Conservation (phyloP, 2,329 filamentous ascomycete genomes). For the Botrytis porri region DNA sequence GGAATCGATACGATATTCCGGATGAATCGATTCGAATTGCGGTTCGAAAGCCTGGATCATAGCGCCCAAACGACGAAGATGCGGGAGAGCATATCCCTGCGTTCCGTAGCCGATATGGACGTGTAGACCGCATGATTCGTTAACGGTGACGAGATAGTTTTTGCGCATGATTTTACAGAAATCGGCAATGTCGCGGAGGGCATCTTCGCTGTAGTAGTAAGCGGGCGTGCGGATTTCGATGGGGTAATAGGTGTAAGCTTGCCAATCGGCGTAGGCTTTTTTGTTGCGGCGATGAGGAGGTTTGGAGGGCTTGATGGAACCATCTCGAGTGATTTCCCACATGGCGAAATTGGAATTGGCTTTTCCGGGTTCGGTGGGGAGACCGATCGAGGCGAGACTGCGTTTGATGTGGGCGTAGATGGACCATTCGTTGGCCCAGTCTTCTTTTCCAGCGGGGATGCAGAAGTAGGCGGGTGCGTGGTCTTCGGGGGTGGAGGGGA, state of each 20-base stretch:
- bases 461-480: not conserved
- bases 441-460: not conserved
- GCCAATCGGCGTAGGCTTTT: not conserved
- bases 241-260: slow-evolving; percentile 9
- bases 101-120: slow-evolving; percentile 37
- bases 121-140: slow-evolving; percentile 34
- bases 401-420: slow-evolving; percentile 13
- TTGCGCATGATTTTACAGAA: slow-evolving; percentile 23
- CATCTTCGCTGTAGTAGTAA: slow-evolving; percentile 17
- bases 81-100: slow-evolving; percentile 27
- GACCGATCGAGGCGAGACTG: slow-evolving; percentile 2
- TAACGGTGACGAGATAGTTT: slow-evolving; percentile 28
- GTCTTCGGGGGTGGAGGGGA: not conserved
- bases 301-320: not conserved
- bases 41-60: slow-evolving; percentile 36
- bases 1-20: slow-evolving; percentile 1
- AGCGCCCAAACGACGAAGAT: slow-evolving; percentile 34
- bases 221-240: slow-evolving; percentile 30
- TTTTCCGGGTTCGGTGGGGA: not conserved
- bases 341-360: not conserved
- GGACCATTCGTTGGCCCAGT: slow-evolving; percentile 1
- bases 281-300: not conserved
- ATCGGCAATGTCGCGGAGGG: slow-evolving; percentile 17
- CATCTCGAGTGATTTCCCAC: slow-evolving; percentile 22
- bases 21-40: slow-evolving; percentile 34